Evolutionary conservation across 2,329 filamentous ascomycete species (phyloP), one percentile per base, ranked within the genome.

Genomic region (Arthrobotrys pseudoclavata): DNA sequence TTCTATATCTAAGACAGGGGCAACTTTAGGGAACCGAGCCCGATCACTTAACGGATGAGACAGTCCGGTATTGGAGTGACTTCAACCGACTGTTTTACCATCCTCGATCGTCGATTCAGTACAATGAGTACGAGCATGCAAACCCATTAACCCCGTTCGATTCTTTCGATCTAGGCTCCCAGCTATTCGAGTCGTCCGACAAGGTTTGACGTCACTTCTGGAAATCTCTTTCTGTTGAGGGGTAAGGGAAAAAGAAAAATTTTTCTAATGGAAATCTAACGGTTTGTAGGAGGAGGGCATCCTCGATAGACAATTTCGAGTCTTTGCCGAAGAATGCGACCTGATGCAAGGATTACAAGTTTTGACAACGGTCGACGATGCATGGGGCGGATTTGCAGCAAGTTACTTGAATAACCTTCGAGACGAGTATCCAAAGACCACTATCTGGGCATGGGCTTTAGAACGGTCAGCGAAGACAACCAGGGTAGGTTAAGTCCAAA

Each of bases 11-110:
- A 61, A 63, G 53, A 60, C 31, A 50, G 42, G 62, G 62, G 62
- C 26, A 60, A 34, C 45, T 62, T 18, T 68, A 81, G 31, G 94
- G 93, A 22, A 83, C 88, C 4, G 83, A 88, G 2, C 87, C 90
- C 4, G 88, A 91, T 0, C 85, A 86, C 64, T 87, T 97, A 20
- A 91, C 87, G 0, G 86, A 89, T 0, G 88, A 90, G 5, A 88
- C 89, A 10, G 92, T 98, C n/a, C 89, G 93, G 67, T 98, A 96
- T 85, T 99, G 96, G 95, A 97, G 94, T 34, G 96, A 99, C 84
- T 98, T 94, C 84, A 96, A 93, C 80, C 89, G 93, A 26, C 88
- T 96, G n/a, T 99, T 90, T 84, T 97, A 92, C 83, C 94, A 98
- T 83, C 96, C 96, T 7, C 89, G 89, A 68, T 97, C 94, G 12